Evolutionary conservation across 139 green algal genomes (phyloP).

Genomic region (Volvox africanus): DNA sequence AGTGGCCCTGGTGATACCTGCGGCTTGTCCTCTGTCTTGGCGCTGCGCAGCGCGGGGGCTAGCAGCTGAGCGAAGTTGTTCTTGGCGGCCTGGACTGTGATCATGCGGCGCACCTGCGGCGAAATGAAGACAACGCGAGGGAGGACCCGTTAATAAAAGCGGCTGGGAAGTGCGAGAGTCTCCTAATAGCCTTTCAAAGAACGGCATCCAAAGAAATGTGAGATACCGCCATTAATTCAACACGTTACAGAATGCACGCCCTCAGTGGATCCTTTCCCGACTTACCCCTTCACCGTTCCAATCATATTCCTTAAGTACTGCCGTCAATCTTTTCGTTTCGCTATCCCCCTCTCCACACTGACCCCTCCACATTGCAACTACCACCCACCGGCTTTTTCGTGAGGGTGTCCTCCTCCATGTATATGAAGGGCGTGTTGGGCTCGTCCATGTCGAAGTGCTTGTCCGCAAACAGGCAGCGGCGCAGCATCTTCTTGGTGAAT

Average conservation of each 20-base stretch:
- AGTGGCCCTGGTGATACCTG: not conserved
- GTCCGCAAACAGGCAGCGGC: constrained; percentile 64
- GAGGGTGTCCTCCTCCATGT: constrained; percentile 84
- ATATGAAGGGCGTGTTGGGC: constrained; percentile 80
- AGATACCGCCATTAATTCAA: too few species aligned
- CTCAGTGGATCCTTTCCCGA: too few species aligned
- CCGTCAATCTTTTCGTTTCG: not conserved
- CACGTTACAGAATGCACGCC: not conserved
- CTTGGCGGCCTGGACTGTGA: constrained; percentile 84
- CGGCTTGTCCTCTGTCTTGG: constrained; percentile 26
- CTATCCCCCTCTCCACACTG: not conserved
- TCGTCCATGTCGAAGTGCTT: constrained; percentile 89
- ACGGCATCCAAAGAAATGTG: too few species aligned
- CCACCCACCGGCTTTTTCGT: constrained; percentile 72
- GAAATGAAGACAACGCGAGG: not conserved
- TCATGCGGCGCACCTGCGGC: constrained; percentile 82
- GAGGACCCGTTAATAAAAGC: too few species aligned
- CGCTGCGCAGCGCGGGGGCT: constrained; percentile 21
- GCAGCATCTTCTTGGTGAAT: constrained; percentile 96
- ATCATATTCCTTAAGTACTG: too few species aligned
- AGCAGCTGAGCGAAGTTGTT: constrained; percentile 77
- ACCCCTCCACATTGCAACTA: not conserved
- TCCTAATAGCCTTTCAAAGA: too few species aligned
- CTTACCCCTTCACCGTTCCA: too few species aligned
- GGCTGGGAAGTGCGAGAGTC: too few species aligned